Evolutionary conservation across 2,329 filamentous ascomycete species (phyloP).

Genomic region (Verticillium albo-atrum): DNA sequence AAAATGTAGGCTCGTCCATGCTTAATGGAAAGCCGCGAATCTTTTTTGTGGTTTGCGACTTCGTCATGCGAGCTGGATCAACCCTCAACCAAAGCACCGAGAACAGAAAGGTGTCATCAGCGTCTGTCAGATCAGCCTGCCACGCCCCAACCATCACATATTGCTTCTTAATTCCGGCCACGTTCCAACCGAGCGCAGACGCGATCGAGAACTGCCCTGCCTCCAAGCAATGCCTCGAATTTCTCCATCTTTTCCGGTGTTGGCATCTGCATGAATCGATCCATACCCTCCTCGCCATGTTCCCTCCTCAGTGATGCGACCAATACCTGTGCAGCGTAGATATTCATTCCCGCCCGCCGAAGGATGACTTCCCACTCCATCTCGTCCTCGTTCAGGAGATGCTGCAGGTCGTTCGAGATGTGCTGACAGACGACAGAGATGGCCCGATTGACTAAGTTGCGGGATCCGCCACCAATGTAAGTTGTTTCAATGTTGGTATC

Average conservation of each 20-base stretch:
- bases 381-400: slow-evolving; percentile 31
- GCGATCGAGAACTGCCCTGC: slow-evolving; percentile 1
- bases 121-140: no score
- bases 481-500: slow-evolving; percentile 31
- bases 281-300: slow-evolving; percentile 21
- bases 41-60: no score
- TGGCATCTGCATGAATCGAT: slow-evolving; percentile 24
- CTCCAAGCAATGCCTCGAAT: slow-evolving; percentile 16
- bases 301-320: slow-evolving; percentile 18
- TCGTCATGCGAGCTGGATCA: no score
- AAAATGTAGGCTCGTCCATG: no score
- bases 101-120: no score
- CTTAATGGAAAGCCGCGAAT: no score
- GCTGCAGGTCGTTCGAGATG: slow-evolving; percentile 18
- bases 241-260: not conserved
- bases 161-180: no score
- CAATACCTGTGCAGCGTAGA: slow-evolving; percentile 29
- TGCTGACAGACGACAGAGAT: slow-evolving; percentile 3
- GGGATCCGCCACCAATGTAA: slow-evolving; percentile 45
- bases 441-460: slow-evolving; percentile 51
- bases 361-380: slow-evolving; percentile 34
- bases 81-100: no score
- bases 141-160: no score
- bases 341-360: slow-evolving; percentile 29
- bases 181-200: slow-evolving; percentile 6